These are phyloP conservation scores for Geotrichum aggregatum DNA, from an alignment of 1,139 yeast species.

Conservation along the genomic window DNA sequence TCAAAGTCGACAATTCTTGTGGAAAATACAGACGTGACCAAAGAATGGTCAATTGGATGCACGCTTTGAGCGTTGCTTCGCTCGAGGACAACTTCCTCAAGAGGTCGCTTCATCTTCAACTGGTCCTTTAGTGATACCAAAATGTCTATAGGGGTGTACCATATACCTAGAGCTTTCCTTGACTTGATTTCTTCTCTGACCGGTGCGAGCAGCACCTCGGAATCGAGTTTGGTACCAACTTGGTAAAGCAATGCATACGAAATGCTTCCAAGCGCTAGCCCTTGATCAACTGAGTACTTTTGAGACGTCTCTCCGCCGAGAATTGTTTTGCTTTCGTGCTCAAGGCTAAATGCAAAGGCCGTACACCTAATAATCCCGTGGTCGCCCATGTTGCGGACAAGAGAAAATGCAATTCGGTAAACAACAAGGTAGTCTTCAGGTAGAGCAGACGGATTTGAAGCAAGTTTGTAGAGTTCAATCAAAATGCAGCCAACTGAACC, in stretches of 20 bases:
- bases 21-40: not conserved
- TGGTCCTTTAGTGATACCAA: not conserved
- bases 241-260: not conserved
- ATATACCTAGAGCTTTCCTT: conserved; percentile 1
- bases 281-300: not conserved
- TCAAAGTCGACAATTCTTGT: conserved; percentile 3
- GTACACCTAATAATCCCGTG: conserved; percentile 14
- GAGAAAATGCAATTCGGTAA: not conserved
- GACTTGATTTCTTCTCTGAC: not conserved
- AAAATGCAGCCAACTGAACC: conserved; percentile 13
- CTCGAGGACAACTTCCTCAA: not conserved
- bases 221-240: not conserved
- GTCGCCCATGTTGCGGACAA: conserved; percentile 5
- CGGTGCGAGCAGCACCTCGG: not conserved
- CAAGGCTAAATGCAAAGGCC: conserved; percentile 10
- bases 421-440: not conserved
- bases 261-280: conserved; percentile 3
- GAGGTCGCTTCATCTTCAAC: not conserved
- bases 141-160: conserved; percentile 4
- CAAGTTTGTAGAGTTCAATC: conserved; percentile 4
- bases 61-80: not conserved
- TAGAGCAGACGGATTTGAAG: not conserved
- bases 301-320: not conserved
- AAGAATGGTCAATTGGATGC: not conserved
- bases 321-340: not conserved